Evolutionary conservation across 2,329 filamentous ascomycete species (phyloP), one percentile per base, ranked within the genome.

Genomic region (Davidsoniella neocaledoniae): DNA sequence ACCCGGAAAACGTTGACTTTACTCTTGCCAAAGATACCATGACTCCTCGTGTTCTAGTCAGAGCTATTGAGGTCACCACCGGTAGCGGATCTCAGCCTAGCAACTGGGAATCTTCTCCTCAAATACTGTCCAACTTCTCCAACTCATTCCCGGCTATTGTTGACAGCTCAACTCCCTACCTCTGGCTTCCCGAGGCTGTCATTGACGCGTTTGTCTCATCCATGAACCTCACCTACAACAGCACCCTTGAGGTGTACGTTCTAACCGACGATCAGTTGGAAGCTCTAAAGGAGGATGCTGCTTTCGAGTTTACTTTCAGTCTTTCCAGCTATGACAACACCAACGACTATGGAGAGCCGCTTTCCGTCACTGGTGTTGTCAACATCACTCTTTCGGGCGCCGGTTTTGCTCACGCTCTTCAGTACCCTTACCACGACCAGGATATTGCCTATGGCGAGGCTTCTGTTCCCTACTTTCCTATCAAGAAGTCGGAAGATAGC

Each of bases 141-240:
- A 64, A 67, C 41, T 66, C 70, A 2, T 68, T 73, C 37, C 64
- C 62, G 6, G 73, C 74, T 19, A 57, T 75, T 48, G 73, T 85
- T 50, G 79, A 84, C 59, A 78, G 74, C 53, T 75, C 77, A 0
- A 75, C 78, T 1, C 74, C 78, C 1, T 78, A 75, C 55, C 63
- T 83, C 4, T 83, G 75, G 73, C 66, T 83, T 4, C 79, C 80
- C 0, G 60, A 68, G 26, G 57, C 60, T 2, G 67, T 81, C 12
- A 86, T 82, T 60, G 68, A 78, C 47, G 68, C 69, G 2, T 84
- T 87, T 56, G 81, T 81, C 39, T 54, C 67, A 1, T 71, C 72
- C 1, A 72, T 86, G 49, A 78, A 78, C 45, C 66, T 87, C 39
- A 73, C 69, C 1, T 83, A 79, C 60, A 79, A 85, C 61, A 71